A percentile compares a stretch with the other conserved stretches of the same genome.
Conservation (phyloP, 257 asterid genomes). For the Capsicum pubescens region DNA sequence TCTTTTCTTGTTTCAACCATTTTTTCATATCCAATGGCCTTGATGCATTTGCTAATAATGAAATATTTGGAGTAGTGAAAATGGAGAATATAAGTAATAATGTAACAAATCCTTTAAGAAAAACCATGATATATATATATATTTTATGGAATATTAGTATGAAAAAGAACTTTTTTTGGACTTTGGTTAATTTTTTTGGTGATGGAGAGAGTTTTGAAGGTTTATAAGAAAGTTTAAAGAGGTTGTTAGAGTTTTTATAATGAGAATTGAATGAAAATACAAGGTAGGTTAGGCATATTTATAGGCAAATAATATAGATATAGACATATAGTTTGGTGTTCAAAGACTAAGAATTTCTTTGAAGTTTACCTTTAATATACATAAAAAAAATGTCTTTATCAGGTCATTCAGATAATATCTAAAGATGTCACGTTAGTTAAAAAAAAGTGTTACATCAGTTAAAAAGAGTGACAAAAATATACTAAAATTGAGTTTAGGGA, state of each 20-base stretch:
- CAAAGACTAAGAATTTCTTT: background rate
- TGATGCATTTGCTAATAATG: constrained; percentile 25
- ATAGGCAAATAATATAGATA: background rate
- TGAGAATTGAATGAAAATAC: constrained; percentile 22
- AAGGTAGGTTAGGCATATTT: background rate
- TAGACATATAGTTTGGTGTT: background rate
- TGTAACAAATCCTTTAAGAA: constrained; percentile 18
- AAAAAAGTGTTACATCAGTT: no score
- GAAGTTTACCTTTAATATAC: no score
- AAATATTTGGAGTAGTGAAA: background rate
- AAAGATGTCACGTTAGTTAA: no score
- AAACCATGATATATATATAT: background rate
- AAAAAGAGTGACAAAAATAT: no score
- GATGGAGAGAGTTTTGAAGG: background rate
- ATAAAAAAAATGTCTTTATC: no score
- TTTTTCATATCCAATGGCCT: constrained; percentile 26
- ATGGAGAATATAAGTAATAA: constrained; percentile 21
- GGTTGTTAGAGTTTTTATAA: constrained; percentile 22
- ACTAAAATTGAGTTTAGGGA: no score
- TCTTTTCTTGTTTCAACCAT: constrained; percentile 21
- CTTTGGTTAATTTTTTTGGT: background rate
- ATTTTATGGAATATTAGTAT: background rate
- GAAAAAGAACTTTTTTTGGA: background rate
- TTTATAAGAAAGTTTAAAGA: background rate
- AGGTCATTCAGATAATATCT: no score